Percentiles rank a stretch among this genome's conserved stretches.
These are phyloP conservation scores for Globisporangium nodosum DNA, from an alignment of 352 stramenopile genomes.

Conservation along the genomic window DNA sequence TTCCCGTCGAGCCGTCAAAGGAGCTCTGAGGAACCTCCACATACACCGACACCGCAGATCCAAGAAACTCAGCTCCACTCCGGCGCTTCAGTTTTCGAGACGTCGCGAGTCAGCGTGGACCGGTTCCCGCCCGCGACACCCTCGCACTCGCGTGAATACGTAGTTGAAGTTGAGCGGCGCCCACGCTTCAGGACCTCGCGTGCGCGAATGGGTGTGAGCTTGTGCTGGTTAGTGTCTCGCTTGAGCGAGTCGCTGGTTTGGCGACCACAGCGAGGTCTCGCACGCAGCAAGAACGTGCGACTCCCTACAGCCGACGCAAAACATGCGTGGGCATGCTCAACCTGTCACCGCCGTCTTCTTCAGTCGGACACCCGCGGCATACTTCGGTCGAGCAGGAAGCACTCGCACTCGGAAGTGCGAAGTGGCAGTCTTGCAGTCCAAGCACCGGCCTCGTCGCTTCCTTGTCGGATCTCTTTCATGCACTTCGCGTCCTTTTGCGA, in stretches of 20 bases:
- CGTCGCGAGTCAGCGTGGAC: background rate
- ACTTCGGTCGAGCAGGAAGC: background rate
- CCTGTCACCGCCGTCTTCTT: no score
- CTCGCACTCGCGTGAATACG: background rate
- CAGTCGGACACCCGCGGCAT: background rate
- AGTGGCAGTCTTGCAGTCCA: background rate
- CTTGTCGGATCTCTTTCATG: background rate
- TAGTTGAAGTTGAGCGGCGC: background rate
- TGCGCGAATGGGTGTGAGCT: background rate
- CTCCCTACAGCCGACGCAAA: background rate
- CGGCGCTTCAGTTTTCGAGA: background rate
- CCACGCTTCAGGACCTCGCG: background rate
- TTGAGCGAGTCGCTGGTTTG: background rate
- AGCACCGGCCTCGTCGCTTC: background rate
- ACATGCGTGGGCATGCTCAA: no score
- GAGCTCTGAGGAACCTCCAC: no score
- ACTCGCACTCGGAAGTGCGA: background rate
- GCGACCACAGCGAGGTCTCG: background rate
- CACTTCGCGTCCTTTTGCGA: background rate
- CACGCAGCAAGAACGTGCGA: background rate
- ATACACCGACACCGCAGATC: background rate
- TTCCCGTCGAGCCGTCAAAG: background rate
- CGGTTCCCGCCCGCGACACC: background rate
- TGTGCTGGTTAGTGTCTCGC: no score
- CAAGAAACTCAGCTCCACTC: no score